phyloP scores from a whole-genome alignment of 2,329 filamentous ascomycete species.

The Aspergillus carbonarius region DNA sequence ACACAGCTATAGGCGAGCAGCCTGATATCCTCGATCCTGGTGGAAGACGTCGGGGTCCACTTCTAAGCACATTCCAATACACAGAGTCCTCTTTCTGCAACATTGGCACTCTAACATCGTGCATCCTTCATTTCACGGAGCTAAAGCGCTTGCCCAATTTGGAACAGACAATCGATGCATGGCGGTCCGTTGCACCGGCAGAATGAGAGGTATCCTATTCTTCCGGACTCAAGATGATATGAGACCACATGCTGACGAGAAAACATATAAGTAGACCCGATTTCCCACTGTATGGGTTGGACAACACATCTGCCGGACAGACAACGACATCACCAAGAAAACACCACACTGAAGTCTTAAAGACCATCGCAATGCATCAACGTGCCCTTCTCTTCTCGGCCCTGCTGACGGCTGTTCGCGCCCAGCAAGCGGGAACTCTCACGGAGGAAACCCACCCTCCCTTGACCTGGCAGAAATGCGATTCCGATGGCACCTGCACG shows the following conservation, averaged over 20 bases:
- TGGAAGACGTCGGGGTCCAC: background rate
- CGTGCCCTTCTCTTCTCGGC: constrained; percentile 31
- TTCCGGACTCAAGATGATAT: background rate
- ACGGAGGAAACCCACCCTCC: constrained; percentile 47
- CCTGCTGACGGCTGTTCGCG: constrained; percentile 24
- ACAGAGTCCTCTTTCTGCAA: background rate
- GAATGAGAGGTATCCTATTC: constrained; percentile 5
- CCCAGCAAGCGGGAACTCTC: constrained; percentile 35
- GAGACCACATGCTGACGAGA: background rate
- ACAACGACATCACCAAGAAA: constrained; percentile 12
- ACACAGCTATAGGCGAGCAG: background rate
- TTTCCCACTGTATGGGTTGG: constrained; percentile 3
- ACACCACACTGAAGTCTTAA: background rate
- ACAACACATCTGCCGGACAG: constrained; percentile 30
- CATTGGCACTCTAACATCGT: background rate
- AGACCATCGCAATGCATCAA: constrained; percentile 27
- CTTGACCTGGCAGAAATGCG: constrained; percentile 56
- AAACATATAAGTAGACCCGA: constrained; percentile 23
- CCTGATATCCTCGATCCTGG: background rate
- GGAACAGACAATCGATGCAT: constrained; percentile 18
- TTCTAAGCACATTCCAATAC: background rate
- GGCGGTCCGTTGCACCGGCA: constrained; percentile 17
- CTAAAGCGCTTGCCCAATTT: constrained; percentile 6
- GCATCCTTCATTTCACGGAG: constrained; percentile 6
- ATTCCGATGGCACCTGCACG: constrained; percentile 52